A percentile compares a stretch with the other conserved stretches of the same genome.
Conservation (phyloP, 2,329 filamentous ascomycete species). For the Neonectria punicea region DNA sequence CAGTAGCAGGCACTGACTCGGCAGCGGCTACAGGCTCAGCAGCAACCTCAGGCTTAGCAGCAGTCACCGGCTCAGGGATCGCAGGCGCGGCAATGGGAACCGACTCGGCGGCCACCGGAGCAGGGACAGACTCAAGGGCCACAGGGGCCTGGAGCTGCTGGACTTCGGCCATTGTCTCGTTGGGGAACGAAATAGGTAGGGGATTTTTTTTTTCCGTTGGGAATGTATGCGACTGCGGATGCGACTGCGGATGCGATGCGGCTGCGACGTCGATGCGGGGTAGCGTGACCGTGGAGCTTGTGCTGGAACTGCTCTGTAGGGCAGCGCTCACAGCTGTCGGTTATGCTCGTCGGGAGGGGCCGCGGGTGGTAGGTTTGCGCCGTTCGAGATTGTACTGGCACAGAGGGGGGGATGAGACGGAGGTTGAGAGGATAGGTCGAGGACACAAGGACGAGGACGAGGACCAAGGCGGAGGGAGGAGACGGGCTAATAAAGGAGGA, state of each 20-base stretch:
- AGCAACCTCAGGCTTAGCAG: constrained; percentile 20
- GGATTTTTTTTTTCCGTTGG: constrained; percentile 32
- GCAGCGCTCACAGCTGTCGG: constrained; percentile 41
- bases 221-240: constrained; percentile 16
- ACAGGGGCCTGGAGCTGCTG: constrained; percentile 35
- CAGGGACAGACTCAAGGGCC: constrained; percentile 28
- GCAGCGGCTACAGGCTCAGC: constrained; percentile 15
- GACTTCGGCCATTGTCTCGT: constrained; percentile 41
- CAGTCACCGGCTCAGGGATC: background rate
- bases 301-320: constrained; percentile 39
- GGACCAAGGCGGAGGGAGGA: constrained; percentile 19
- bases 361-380: constrained; percentile 26
- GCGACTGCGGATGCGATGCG: constrained; percentile 27
- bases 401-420: background rate
- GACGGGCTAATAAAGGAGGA: constrained; percentile 31
- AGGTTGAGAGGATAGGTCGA: background rate
- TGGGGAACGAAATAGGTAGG: constrained; percentile 15
- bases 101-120: constrained; percentile 27
- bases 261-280: constrained; percentile 40
- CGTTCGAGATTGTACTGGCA: constrained; percentile 11
- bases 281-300: constrained; percentile 43
- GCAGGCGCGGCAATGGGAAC: constrained; percentile 28
- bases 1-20: background rate
- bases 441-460: constrained; percentile 14
- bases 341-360: constrained; percentile 37